Evolutionary conservation across 1,284 basidiomycete species (phyloP), one percentile per base, ranked within the genome.

Genomic region (Irpex sp.): DNA sequence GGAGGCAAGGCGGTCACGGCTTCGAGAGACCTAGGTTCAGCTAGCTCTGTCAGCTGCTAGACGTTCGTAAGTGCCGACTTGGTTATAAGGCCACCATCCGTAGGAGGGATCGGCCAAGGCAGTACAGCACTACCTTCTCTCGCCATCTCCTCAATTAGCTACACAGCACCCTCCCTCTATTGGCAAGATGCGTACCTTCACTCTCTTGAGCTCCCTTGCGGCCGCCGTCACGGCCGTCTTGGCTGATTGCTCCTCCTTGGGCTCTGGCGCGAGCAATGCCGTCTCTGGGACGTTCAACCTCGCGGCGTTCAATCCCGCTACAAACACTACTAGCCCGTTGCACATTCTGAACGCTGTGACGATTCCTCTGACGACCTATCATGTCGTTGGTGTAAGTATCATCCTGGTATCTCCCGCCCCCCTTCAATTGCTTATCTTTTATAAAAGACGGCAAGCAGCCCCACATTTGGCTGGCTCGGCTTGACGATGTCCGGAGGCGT

Each of bases 241-340:
- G n/a, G 64, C 64, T 15, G 47, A 61, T 8, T 65, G 64, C 57
- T 55, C 58, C 21, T 6, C 54, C 1, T 31, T 64, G 26, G 63
- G 63, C 39, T 7, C 60, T 9, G 60, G 63, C 36, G 61, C 54
- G 15, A 65, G 43, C 39, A 50, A 58, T 49, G 33, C 64, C 11
- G 49, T 65, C 15, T n/a, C 61, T 9, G 56, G 58, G n/a, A 51
- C 51, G 33, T 65, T 65, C 55, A 51, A 39, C 11, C 47, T 65
- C 49, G 36, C 47, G 7, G 61, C 64, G 17, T 62, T 37, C 56
- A 55, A 60, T 26, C 11, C 61, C 26, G 53, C 35, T 3, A 47
- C 61, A 9, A 58, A 19, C 4, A 58, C 47, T 8, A 53, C 53
- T 1, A 39, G 53, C 17, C 19, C 61, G 19, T 60, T 65, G 9